Base-by-base conservation (phyloP, 2,329 filamentous ascomycete species). In the Talaromyces sp. region DNA sequence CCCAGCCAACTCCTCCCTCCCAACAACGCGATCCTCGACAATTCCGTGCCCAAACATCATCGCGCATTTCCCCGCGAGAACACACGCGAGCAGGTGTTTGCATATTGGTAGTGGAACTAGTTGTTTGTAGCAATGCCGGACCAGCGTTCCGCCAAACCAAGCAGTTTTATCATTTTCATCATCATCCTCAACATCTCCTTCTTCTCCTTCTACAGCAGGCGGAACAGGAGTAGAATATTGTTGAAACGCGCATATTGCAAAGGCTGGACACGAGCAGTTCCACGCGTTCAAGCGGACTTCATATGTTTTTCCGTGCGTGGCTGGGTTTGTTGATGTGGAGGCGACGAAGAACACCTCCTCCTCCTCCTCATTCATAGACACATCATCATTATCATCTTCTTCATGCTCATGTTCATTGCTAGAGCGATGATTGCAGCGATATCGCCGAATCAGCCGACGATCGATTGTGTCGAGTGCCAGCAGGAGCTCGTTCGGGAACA, bases 261-360 rank as follows among this genome's bases (percentile, higher is more conserved):
- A 98, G 1, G 86, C 87, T 3, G 92, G 89, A 77, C 95, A 99
- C 1, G 86, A 90, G 75, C 95, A 99, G 73, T 89, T 92, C 95
- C 95, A 98, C 1, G 88, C 85, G 0, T 73, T 67, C 1, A 93
- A 81, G 10, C 87, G 84, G 17, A 98, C 89, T 67, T 90, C 80
- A 75, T 97, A 96, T 56, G 70, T 69, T 41, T 73, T 73, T 43
- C 52, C 52, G 58, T 56, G 27, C 17, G 13, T 10, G 19, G 14
- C 19, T 32, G 6, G 5, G 27, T 13, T 50, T 55, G 74, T 68
- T 67, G 75, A 77, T 43, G 80, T 82, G 38, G 89, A 91, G 67
- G 81, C 84, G 65, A 92, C 86, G 67, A 88, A 81, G 75, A 88
- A 89, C 46, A 85, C 75, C 29, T 73, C 66, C 41, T 69, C 63